Base-by-base conservation (phyloP, 345 rosid species). In the Gossypium mustelinum region DNA sequence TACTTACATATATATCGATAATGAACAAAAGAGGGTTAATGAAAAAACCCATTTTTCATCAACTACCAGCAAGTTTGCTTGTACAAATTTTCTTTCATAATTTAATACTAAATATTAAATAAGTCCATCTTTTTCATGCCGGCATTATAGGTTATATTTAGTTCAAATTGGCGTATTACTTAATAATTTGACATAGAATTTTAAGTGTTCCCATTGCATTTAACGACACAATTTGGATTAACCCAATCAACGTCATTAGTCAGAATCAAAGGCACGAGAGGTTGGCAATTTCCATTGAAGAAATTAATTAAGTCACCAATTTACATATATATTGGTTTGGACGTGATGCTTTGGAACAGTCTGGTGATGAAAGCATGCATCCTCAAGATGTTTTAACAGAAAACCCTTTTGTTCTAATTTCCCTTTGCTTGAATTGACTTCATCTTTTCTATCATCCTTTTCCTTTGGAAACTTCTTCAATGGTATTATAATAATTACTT, bases 171-270 rank as follows among this genome's bases (percentile, higher is more conserved):
- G 22, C 13, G 22, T 2, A 18, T 9, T 7, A 11, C 29, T 11
- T 24, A 3, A 41, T 63, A 63, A 39, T 62, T 62, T 22, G 44
- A 16, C 20, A 14, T 2, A 34, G 11, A 22, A 22, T 58, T 20
- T 20, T 2, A 12, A 9, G 51, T 16, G 27, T 44, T 45, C 56
- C 66, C 57, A 24, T 13, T 50, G 47, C 10, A 16, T 51, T 27
- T 29, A 70, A 29, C 6, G 47, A 52, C 25, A 51, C 25, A 51
- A 16, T 24, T 51, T 17, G 73, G 20, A 8, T 51, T 10, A 70
- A 52, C 61, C 34, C 61, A 51, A 70, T 70, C 25, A 17, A 22
- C 25, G 29, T 70, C 73, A 27, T 17, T 51, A 51, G 73, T 69
- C 45, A 51, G 44, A 69, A 51, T 27, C 60, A 27, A 29, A 51